Conservation (phyloP, 371 early-diverging fungal species). For the Mucor plumbeus region DNA sequence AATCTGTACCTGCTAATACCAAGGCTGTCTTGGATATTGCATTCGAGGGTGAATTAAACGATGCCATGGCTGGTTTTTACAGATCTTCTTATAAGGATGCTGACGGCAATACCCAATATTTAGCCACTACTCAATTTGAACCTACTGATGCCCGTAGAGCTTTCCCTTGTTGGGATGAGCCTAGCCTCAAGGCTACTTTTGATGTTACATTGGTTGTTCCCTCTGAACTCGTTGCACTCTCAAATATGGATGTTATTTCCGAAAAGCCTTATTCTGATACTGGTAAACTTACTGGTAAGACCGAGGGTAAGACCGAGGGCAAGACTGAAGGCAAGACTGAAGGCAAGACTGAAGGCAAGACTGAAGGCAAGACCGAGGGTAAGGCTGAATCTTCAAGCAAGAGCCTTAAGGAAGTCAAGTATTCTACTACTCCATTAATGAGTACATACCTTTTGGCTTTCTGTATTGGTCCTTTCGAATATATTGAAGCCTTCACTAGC, state of each 20-base stretch:
- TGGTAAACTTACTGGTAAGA: slow-evolving; percentile 35
- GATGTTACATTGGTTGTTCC: slow-evolving; percentile 81
- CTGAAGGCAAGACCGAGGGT: slow-evolving; percentile 37
- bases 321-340: slow-evolving; percentile 29
- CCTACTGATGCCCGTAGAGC: slow-evolving; percentile 90
- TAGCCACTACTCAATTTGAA: slow-evolving; percentile 94
- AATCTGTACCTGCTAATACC: slow-evolving; percentile 67
- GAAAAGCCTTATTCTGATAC: slow-evolving; percentile 52
- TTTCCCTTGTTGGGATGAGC: slow-evolving; percentile 95
- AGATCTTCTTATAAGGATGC: slow-evolving; percentile 79
- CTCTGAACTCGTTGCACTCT: slow-evolving; percentile 74
- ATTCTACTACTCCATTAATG: slow-evolving; percentile 90
- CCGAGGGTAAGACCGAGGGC: slow-evolving; percentile 35
- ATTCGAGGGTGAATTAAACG: slow-evolving; percentile 83
- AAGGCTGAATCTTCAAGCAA: slow-evolving; percentile 26
- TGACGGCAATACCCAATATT: slow-evolving; percentile 70
- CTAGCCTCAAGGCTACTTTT: slow-evolving; percentile 90
- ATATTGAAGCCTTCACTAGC: slow-evolving; percentile 76
- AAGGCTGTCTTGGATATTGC: slow-evolving; percentile 69
- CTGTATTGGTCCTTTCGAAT: slow-evolving; percentile 86
- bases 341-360: slow-evolving; percentile 36
- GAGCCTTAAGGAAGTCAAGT: slow-evolving; percentile 68
- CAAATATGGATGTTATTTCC: slow-evolving; percentile 81
- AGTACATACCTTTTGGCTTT: slow-evolving; percentile 88
- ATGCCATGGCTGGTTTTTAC: slow-evolving; percentile 92